Percentiles rank a stretch among this genome's conserved stretches.
These are phyloP conservation scores for Lactifluus echinatus DNA, from an alignment of 768 basidiomycete genomes.

Conservation along the genomic window DNA sequence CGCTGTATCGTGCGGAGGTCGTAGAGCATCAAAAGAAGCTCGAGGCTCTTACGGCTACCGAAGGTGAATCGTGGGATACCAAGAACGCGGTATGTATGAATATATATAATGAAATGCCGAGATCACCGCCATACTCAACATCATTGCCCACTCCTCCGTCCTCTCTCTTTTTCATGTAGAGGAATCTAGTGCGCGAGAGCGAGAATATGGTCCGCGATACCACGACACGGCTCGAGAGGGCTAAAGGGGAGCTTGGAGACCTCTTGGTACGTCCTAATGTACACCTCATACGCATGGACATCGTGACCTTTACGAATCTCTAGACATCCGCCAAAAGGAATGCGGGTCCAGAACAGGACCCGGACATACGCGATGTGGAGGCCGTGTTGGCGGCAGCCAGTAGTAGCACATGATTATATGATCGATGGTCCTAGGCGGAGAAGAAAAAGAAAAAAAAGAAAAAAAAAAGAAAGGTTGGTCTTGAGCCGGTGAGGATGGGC, in stretches of 20 bases:
- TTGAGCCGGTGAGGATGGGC: no score
- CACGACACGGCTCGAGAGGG: slow-evolving; percentile 48
- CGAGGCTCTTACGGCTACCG: slow-evolving; percentile 52
- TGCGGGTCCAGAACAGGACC: slow-evolving; percentile 29
- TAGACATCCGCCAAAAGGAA: slow-evolving; percentile 40
- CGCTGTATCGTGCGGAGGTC: slow-evolving; percentile 57
- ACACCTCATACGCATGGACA: neutral
- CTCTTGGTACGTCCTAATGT: slow-evolving; percentile 49
- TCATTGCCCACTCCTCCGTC: slow-evolving; percentile 2
- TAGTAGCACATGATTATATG: no score
- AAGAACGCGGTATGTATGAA: slow-evolving; percentile 57
- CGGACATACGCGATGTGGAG: slow-evolving; percentile 40
- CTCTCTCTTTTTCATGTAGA: neutral
- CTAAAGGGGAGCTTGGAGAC: slow-evolving; percentile 52
- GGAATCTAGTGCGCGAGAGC: slow-evolving; percentile 52
- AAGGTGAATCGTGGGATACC: slow-evolving; percentile 62
- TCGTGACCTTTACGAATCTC: neutral
- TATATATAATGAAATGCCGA: no score
- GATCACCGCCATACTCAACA: neutral
- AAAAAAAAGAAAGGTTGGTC: no score
- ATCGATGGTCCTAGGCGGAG: no score
- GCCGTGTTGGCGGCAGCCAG: slow-evolving; percentile 37
- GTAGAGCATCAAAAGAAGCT: slow-evolving; percentile 47
- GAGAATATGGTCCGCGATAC: slow-evolving; percentile 74
- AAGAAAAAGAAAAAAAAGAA: no score